Base-by-base conservation (phyloP, 306 rosid genomes). In the Corylus avellana region DNA sequence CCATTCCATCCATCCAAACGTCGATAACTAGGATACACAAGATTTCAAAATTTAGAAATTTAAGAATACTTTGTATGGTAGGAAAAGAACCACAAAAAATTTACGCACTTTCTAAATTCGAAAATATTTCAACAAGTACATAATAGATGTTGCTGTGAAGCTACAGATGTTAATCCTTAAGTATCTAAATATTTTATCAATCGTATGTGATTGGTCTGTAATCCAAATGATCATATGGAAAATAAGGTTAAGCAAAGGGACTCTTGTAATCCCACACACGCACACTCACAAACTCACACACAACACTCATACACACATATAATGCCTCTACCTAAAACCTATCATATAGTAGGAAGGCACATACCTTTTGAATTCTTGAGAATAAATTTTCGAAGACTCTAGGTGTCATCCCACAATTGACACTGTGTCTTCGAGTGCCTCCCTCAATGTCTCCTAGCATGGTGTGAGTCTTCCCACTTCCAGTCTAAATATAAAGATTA, bases 401-500 rank as follows among this genome's bases (percentile, higher is more conserved):
- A 39, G 99, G 99, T 76, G 99, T 95, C 93, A 95, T 95, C 86
- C 99, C 99, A 70, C 98, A 93, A 81, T 95, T 93, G 83, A 90
- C 96, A 83, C 99, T 93, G 77, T 95, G 98, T 79, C 99, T 91
- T 86, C 96, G 89, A 59, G 99, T 91, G 74, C 98, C 99, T 56
- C 91, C 98, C 78, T 95, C 99, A 78, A 95, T 91, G 77, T 95
- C 99, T 81, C 99, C 99, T 48, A 95, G 99, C 99, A 95, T 95
- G 57, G 99, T 95, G 84, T 95, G 97, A 77, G 99, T 95, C 89
- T 95, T 95, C 72, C 99, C 99, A 75, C 99, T 95, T 87, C 99
- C 99, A 29, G 99, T 95, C 99, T 95, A 78, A 29, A 82, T 4
- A 76, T 44, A 79, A 75, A 75, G 29, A 76, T 61, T 84, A 55